A percentile compares a stretch with the other conserved stretches of the same genome.
Conservation (phyloP, 2,329 filamentous ascomycete species). For the Pyrenophora seminiperda region DNA sequence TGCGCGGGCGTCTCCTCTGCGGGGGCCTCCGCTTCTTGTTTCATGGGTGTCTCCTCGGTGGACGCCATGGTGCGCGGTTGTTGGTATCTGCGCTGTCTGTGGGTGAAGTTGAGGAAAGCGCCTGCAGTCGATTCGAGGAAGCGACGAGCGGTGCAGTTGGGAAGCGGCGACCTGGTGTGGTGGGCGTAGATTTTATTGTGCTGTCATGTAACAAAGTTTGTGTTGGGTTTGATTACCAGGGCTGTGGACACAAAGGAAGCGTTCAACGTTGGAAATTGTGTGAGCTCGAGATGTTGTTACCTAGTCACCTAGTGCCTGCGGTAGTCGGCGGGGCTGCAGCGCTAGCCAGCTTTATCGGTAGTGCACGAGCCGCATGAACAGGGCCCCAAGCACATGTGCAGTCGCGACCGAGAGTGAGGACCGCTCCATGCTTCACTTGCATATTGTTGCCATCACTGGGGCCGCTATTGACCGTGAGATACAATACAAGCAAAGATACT, state of each 20-base stretch:
- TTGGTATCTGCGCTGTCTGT: slow-evolving; percentile 1
- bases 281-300: slow-evolving; percentile 31
- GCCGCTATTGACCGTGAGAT: neutral
- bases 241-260: slow-evolving; percentile 3
- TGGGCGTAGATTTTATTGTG: too few species aligned
- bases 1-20: slow-evolving; percentile 5
- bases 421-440: slow-evolving; percentile 7
- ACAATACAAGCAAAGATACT: neutral
- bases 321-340: slow-evolving; percentile 28
- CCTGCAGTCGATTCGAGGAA: neutral
- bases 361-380: slow-evolving; percentile 28
- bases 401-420: slow-evolving; percentile 17
- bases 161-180: too few species aligned
- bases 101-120: slow-evolving; percentile 2
- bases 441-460: neutral
- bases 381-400: slow-evolving; percentile 7
- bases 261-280: slow-evolving; percentile 17
- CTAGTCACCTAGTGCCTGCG: too few species aligned
- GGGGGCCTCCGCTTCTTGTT: slow-evolving; percentile 2
- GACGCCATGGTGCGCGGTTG: slow-evolving; percentile 14
- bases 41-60: slow-evolving; percentile 22
- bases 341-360: slow-evolving; percentile 33
- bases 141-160: too few species aligned
- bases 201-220: too few species aligned
- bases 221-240: neutral